Conservation (phyloP, 768 basidiomycete genomes). For the Termitomyces sp. region DNA sequence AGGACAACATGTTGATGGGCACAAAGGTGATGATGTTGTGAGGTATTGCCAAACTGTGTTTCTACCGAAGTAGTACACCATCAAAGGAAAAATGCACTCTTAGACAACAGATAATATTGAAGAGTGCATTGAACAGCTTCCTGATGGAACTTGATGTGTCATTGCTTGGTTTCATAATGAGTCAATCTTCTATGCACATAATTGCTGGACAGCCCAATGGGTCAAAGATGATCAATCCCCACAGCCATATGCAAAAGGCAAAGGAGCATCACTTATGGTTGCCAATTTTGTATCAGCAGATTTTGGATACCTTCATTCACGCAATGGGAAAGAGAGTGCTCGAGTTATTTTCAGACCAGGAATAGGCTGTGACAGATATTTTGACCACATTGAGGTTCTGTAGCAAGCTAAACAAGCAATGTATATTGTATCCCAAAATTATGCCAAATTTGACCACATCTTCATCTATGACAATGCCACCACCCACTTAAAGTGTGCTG, state of each 20-base stretch:
- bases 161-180: slow-evolving; percentile 27
- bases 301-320: slow-evolving; percentile 24
- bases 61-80: slow-evolving; percentile 10
- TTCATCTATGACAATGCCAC: too few relatives aligned
- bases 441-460: neutral
- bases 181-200: slow-evolving; percentile 33
- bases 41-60: too few relatives aligned
- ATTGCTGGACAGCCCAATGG: slow-evolving; percentile 23
- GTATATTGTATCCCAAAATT: neutral
- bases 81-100: slow-evolving; percentile 5
- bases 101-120: slow-evolving; percentile 15
- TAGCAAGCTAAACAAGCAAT: neutral
- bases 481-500: neutral
- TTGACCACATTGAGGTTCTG: neutral
- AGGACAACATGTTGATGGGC: slow-evolving; percentile 28
- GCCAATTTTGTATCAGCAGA: slow-evolving; percentile 32
- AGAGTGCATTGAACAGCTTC: neutral
- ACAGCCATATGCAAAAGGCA: slow-evolving; percentile 28
- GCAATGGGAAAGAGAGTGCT: slow-evolving; percentile 16
- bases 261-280: slow-evolving; percentile 30
- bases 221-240: slow-evolving; percentile 15
- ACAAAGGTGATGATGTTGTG: slow-evolving; percentile 28
- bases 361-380: slow-evolving; percentile 12
- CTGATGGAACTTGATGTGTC: neutral
- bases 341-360: slow-evolving; percentile 21